Evolutionary conservation across 1,284 basidiomycete species (phyloP).

Genomic region (Microbotryum scabiosae): DNA sequence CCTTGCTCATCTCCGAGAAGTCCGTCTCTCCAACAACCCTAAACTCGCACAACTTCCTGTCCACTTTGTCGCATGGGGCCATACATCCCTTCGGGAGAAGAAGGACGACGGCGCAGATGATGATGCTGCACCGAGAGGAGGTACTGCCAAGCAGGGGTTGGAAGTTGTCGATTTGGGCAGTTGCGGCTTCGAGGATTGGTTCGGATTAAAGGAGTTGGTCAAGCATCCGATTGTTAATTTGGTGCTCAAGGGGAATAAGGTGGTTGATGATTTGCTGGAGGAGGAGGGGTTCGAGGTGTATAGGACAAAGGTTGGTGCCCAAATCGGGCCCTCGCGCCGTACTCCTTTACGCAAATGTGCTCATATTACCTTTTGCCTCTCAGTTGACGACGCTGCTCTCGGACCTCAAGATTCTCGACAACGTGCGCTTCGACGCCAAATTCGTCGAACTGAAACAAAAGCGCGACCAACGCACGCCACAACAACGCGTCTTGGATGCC

Average conservation of each 20-base stretch:
- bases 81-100: neutral
- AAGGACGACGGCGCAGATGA: neutral
- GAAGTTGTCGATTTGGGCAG: conserved; percentile 27
- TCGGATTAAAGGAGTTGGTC: conserved; percentile 19
- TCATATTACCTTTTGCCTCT: too few relatives aligned
- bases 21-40: conserved; percentile 24
- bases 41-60: conserved; percentile 13
- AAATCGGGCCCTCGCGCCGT: neutral
- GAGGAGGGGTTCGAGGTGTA: conserved; percentile 16
- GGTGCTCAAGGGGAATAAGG: conserved; percentile 29
- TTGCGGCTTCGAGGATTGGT: conserved; percentile 30
- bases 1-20: conserved; percentile 22
- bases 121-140: too few relatives aligned
- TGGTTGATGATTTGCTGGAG: conserved; percentile 17
- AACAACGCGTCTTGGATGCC: conserved; percentile 26
- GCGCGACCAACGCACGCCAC: conserved; percentile 15
- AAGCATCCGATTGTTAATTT: conserved; percentile 25
- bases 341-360: too few relatives aligned
- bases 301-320: conserved; percentile 18
- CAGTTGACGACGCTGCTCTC: conserved; percentile 28
- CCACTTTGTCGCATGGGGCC: conserved; percentile 27
- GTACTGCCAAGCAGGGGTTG: conserved; percentile 8
- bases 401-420: conserved; percentile 27
- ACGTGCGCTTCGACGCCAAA: conserved; percentile 28
- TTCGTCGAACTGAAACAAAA: conserved; percentile 19